Evolutionary conservation across 441 rosid species (phyloP).

Genomic region (Eutrema salsugineum): DNA sequence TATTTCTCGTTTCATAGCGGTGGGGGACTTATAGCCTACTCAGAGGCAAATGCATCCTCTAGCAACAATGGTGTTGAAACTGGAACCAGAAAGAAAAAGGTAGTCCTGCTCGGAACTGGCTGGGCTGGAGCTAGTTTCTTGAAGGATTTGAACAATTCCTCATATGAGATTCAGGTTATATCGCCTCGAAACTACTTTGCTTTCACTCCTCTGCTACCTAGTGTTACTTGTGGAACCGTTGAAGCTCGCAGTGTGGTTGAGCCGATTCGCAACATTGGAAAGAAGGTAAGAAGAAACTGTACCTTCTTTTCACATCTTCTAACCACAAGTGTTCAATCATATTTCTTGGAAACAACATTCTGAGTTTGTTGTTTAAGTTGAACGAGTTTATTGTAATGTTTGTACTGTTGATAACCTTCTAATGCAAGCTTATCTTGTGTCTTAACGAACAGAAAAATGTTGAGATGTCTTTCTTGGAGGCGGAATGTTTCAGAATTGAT

Average conservation of each 20-base stretch:
- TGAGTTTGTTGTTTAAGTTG: not conserved
- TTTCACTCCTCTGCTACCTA: slow-evolving; percentile 89
- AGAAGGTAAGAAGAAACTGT: slow-evolving; percentile 50
- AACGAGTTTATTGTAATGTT: not conserved
- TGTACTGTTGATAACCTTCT: not conserved
- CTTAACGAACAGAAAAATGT: slow-evolving; percentile 46
- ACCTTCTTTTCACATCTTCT: not conserved
- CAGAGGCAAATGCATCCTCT: slow-evolving; percentile 43
- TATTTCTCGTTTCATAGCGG: slow-evolving; percentile 40
- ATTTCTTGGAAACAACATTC: not conserved
- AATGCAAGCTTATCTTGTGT: slow-evolving; percentile 47
- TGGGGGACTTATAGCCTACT: slow-evolving; percentile 62
- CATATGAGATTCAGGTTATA: not conserved
- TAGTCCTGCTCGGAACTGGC: slow-evolving; percentile 84
- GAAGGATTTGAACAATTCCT: not conserved
- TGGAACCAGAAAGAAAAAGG: slow-evolving; percentile 57
- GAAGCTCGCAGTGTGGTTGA: slow-evolving; percentile 10
- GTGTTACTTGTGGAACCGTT: slow-evolving; percentile 58
- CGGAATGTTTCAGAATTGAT: slow-evolving; percentile 82
- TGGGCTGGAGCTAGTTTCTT: slow-evolving; percentile 81
- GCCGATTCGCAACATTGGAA: slow-evolving; percentile 1
- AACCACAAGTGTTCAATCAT: slow-evolving; percentile 55
- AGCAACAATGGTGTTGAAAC: slow-evolving; percentile 24
- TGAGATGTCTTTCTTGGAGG: slow-evolving; percentile 56
- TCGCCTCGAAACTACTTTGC: slow-evolving; percentile 5